A percentile compares a stretch with the other conserved stretches of the same genome.
Evolutionary conservation across 352 stramenopile genomes (phyloP).

Genomic region (Globisporangium cederbergense): DNA sequence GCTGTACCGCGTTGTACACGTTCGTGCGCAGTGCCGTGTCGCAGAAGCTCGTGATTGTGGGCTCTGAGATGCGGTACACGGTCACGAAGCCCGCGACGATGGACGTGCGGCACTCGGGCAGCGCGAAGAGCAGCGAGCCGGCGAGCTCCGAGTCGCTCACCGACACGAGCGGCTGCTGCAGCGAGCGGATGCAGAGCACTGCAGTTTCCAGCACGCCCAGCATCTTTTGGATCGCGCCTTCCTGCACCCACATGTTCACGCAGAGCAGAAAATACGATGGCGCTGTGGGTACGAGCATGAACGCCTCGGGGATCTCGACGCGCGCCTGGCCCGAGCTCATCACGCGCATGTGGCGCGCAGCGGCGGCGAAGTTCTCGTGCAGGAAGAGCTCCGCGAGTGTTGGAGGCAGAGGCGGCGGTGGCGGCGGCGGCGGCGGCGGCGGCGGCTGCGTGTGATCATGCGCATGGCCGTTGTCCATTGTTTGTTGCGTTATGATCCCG

Average conservation of each 20-base stretch:
- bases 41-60: slow-evolving; percentile 32
- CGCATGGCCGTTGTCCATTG: not conserved
- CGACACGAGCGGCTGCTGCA: slow-evolving; percentile 21
- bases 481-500: not conserved
- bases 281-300: slow-evolving; percentile 24
- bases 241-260: slow-evolving; percentile 23
- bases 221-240: slow-evolving; percentile 6
- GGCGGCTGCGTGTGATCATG: slow-evolving; percentile 1
- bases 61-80: slow-evolving; percentile 33
- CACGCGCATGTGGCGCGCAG: slow-evolving; percentile 27
- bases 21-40: slow-evolving; percentile 21
- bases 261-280: slow-evolving; percentile 41
- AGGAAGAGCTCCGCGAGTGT: slow-evolving; percentile 34
- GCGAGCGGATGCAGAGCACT: slow-evolving; percentile 22
- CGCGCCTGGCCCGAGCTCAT: slow-evolving; percentile 32
- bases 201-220: slow-evolving; percentile 13
- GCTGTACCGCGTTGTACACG: slow-evolving; percentile 34
- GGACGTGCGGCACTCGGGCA: slow-evolving; percentile 28
- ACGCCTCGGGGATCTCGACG: slow-evolving; percentile 32
- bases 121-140: slow-evolving; percentile 34
- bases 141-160: slow-evolving; percentile 34
- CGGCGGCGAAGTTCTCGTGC: slow-evolving; percentile 22
- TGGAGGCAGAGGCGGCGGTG: slow-evolving; percentile 2
- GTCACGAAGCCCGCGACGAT: slow-evolving; percentile 41
- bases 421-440: not conserved